Evolutionary conservation across 768 basidiomycete genomes (phyloP).

Genomic region (Gautieria morchelliformis): DNA sequence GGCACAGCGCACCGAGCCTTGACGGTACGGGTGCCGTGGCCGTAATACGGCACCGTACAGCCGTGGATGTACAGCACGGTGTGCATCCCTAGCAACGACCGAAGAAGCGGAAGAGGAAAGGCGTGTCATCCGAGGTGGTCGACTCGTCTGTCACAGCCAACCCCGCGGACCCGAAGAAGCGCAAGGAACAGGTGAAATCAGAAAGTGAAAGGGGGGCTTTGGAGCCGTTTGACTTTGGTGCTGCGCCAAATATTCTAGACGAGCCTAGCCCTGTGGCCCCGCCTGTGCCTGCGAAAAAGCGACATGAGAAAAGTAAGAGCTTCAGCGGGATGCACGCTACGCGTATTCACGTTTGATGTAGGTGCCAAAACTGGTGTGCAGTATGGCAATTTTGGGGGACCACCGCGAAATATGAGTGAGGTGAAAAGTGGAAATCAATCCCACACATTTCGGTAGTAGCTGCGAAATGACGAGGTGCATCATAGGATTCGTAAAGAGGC

Average conservation of each 20-base stretch:
- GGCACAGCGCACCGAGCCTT: too few species aligned
- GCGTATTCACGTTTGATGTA: conserved; percentile 14
- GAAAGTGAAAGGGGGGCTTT: conserved; percentile 24
- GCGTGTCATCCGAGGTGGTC: conserved; percentile 12
- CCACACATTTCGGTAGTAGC: conserved; percentile 39
- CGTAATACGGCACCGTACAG: too few species aligned
- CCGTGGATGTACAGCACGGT: too few species aligned
- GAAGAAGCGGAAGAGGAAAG: conserved; percentile 54
- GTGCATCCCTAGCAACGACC: too few species aligned
- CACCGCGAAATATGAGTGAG: conserved; percentile 56
- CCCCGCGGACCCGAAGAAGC: conserved; percentile 10
- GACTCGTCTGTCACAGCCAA: conserved; percentile 12
- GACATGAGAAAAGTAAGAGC: conserved; percentile 29
- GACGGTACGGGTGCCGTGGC: too few species aligned
- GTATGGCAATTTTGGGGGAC: conserved; percentile 53
- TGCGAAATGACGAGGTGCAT: too few species aligned
- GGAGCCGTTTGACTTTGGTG: conserved; percentile 61
- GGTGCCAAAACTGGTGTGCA: conserved; percentile 24
- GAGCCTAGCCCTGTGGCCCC: conserved; percentile 35
- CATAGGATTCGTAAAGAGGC: too few species aligned
- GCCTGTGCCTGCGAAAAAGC: conserved; percentile 31
- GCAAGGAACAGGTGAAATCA: conserved; percentile 15
- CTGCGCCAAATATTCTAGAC: conserved; percentile 65
- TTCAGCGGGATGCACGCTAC: background rate
- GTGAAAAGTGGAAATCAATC: conserved; percentile 63